Base-by-base conservation (phyloP, 2,329 filamentous ascomycete species). In the Coniella vitis region DNA sequence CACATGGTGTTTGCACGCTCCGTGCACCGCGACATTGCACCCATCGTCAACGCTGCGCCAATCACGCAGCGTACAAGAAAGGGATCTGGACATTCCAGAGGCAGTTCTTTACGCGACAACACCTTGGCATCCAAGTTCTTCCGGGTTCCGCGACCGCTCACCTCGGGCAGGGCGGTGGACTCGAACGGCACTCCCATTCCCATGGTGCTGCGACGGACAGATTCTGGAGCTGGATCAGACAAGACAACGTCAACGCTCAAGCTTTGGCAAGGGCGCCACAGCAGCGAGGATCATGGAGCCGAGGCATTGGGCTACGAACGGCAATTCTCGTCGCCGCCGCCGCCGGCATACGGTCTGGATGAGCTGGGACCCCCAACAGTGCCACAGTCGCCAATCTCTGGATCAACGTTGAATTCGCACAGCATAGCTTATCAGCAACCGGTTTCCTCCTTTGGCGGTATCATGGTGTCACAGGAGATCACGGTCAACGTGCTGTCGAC, bases 381-480 rank as follows among this genome's bases (percentile, higher is more conserved):
- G 8, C 20, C 38, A 7, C 38, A 19, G 17, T 42, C 21, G 31
- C 32, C 45, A 39, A 12, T 19, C 45, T 25, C 52, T 47, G 16
- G 35, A 38, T 20, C 44, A 38, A 34, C 39, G 17, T 34, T 31
- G 43, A 32, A 44, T 32, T 38, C 45, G 31, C 8, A 41, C 48
- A 29, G 38, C 35, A 45, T 20, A 19, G 34, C 47, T 42, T 35
- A n/a, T 13, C 47, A 37, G 31, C 47, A 45, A 29, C 45, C 49
- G 22, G 43, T 52, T 4, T 54, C 54, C 7, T 57, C 60, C 8
- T 69, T 72, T 43, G 77, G 78, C 7, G 78, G 79, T 19, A 84
- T 83, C 59, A 75, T 82, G 68, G 74, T 83, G 7, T 78, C 76
- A 20, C 76, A 80, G 54, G 78, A 84, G 56, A 75, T 83, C 48